A percentile compares a stretch with the other conserved stretches of the same genome.
Evolutionary conservation across 495 filamentous ascomycete genomes (phyloP).

Genomic region (Sordaria brevicollis): DNA sequence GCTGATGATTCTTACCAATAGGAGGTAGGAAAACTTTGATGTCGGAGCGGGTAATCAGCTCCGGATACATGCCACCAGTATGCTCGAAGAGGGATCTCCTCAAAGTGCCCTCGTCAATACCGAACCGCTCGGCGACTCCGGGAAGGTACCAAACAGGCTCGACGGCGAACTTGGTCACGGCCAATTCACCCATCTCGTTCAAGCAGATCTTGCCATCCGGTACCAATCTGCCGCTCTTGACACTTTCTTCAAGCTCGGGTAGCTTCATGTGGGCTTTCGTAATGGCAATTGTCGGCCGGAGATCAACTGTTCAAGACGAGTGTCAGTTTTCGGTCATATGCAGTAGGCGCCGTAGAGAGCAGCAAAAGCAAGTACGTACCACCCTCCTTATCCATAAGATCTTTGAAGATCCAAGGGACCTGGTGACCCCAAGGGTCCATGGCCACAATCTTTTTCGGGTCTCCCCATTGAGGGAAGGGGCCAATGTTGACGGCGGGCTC

Average conservation of each 20-base stretch:
- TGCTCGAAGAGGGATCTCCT: conserved; percentile 87
- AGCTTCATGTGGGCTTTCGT: conserved; percentile 96
- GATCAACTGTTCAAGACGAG: conserved; percentile 49
- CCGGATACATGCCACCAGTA: conserved; percentile 86
- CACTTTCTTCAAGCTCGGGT: conserved; percentile 83
- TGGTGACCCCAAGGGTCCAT: conserved; percentile 95
- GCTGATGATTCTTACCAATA: conserved; percentile 43
- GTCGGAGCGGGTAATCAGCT: conserved; percentile 84
- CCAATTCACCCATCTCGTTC: conserved; percentile 71
- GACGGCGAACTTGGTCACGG: conserved; percentile 93
- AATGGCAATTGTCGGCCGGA: conserved; percentile 87
- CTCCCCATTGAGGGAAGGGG: conserved; percentile 79
- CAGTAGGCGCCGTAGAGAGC: neutral
- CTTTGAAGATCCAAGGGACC: conserved; percentile 68
- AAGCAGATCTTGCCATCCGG: conserved; percentile 90
- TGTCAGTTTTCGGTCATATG: conserved; percentile 5
- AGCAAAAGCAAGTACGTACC: conserved; percentile 17
- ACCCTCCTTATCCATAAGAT: conserved; percentile 55
- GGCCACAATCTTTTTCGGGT: conserved; percentile 90
- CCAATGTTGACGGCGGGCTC: conserved; percentile 83
- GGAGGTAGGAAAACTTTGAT: conserved; percentile 95
- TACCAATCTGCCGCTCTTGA: conserved; percentile 64
- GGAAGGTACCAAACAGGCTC: conserved; percentile 96
- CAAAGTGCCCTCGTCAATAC: conserved; percentile 82
- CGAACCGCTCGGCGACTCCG: conserved; percentile 89